Evolutionary conservation across 257 asterid genomes (phyloP).

Genomic region (Ligustrum vulgare): DNA sequence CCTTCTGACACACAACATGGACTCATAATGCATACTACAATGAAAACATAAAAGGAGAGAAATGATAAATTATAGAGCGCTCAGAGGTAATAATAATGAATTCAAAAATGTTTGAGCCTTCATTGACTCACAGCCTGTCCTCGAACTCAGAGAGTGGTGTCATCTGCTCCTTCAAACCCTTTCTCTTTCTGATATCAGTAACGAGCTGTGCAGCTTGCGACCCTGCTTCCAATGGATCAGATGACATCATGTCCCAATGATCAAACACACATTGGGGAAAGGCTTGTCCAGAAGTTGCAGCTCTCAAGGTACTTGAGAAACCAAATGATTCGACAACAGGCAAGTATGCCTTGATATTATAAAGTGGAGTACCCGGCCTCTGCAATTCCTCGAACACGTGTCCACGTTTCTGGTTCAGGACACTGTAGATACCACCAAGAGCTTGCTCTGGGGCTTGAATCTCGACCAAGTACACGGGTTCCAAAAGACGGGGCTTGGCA

Average conservation of each 20-base stretch:
- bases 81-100: background rate
- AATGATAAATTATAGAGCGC: background rate
- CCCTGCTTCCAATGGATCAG: constrained; percentile 44
- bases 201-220: constrained; percentile 39
- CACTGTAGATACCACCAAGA: constrained; percentile 54
- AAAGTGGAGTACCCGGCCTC: constrained; percentile 47
- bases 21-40: background rate
- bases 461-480: constrained; percentile 47
- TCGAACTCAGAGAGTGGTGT: constrained; percentile 47
- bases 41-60: background rate
- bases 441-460: constrained; percentile 53
- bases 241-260: constrained; percentile 50
- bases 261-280: constrained; percentile 53
- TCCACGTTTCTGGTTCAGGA: constrained; percentile 49
- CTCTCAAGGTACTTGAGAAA: constrained; percentile 46
- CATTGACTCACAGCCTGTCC: constrained; percentile 38
- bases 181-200: constrained; percentile 43
- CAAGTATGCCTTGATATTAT: constrained; percentile 47
- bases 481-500: constrained; percentile 48
- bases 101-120: background rate
- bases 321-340: constrained; percentile 48
- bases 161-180: constrained; percentile 54
- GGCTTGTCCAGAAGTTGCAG: constrained; percentile 47
- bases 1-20: background rate
- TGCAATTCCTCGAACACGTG: constrained; percentile 51